Percentiles rank a stretch among this genome's conserved stretches.
phyloP scores from a whole-genome alignment of 768 basidiomycete species.

The Mycena venus region DNA sequence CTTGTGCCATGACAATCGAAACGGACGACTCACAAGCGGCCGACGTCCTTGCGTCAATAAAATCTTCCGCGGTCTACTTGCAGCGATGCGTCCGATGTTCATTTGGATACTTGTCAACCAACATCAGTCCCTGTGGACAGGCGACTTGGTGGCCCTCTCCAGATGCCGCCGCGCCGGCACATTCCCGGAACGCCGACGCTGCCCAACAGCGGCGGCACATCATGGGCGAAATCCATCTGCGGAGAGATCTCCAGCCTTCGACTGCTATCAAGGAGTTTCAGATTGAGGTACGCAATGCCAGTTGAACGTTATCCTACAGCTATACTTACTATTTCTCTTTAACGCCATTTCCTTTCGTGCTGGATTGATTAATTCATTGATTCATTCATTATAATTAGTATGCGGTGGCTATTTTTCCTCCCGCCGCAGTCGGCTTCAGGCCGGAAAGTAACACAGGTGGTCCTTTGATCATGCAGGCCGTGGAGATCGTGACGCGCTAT shows the following conservation, averaged over 20 bases:
- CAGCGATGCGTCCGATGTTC: slow-evolving; percentile 18
- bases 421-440: slow-evolving; percentile 12
- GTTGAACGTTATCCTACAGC: no score
- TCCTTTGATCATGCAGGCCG: slow-evolving; percentile 15
- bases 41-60: slow-evolving; percentile 24
- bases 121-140: slow-evolving; percentile 18
- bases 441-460: neutral
- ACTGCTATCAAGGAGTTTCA: slow-evolving; percentile 1
- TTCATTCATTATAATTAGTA: neutral
- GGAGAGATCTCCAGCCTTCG: slow-evolving; percentile 20
- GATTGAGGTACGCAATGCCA: slow-evolving; percentile 22
- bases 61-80: slow-evolving; percentile 15
- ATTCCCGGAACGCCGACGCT: neutral
- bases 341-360: no score
- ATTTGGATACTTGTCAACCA: neutral
- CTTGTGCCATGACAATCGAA: slow-evolving; percentile 30
- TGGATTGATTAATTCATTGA: no score
- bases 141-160: slow-evolving; percentile 27
- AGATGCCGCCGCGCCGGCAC: neutral
- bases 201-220: slow-evolving; percentile 26
- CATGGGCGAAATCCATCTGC: slow-evolving; percentile 22
- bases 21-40: slow-evolving; percentile 22
- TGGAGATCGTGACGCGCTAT: slow-evolving; percentile 26
- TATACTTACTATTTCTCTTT: no score
- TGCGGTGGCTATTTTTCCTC: slow-evolving; percentile 19